A percentile compares a stretch with the other conserved stretches of the same genome.
phyloP scores from a whole-genome alignment of 305 asterid species.

The Petunia hybrid region DNA sequence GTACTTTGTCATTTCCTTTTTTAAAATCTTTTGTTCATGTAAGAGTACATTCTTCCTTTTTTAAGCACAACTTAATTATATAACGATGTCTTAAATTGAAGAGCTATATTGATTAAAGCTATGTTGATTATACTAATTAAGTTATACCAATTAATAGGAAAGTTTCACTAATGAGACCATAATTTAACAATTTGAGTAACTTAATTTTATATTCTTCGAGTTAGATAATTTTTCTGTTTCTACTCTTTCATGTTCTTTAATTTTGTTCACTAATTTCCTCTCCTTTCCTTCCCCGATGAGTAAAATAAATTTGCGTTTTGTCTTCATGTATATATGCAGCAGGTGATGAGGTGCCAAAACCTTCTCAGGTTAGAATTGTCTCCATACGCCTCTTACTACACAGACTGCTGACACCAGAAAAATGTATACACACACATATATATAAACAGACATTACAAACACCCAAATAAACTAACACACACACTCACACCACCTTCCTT shows the following conservation, averaged over 20 bases:
- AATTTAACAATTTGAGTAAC: background rate
- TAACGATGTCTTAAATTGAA: background rate
- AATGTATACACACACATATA: background rate
- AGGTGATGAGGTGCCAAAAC: constrained; percentile 32
- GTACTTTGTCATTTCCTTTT: background rate
- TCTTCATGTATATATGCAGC: constrained; percentile 31
- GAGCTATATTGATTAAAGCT: background rate
- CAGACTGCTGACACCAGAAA: background rate
- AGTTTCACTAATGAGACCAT: background rate
- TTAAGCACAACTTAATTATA: background rate
- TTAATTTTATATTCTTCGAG: background rate
- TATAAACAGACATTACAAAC: background rate
- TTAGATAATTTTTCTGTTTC: background rate
- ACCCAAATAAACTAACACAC: too few species aligned
- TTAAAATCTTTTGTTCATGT: background rate
- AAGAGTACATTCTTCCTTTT: background rate
- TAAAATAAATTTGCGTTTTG: background rate
- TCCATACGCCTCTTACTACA: background rate
- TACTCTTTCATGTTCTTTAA: background rate
- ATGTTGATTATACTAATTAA: too few species aligned
- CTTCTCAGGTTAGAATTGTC: constrained; percentile 31
- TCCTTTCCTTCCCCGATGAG: background rate
- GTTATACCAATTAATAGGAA: background rate
- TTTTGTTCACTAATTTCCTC: background rate
- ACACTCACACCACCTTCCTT: background rate